Evolutionary conservation across 495 filamentous ascomycete genomes (phyloP), one percentile per base, ranked within the genome.

Genomic region (Penicillium robsamsonii): DNA sequence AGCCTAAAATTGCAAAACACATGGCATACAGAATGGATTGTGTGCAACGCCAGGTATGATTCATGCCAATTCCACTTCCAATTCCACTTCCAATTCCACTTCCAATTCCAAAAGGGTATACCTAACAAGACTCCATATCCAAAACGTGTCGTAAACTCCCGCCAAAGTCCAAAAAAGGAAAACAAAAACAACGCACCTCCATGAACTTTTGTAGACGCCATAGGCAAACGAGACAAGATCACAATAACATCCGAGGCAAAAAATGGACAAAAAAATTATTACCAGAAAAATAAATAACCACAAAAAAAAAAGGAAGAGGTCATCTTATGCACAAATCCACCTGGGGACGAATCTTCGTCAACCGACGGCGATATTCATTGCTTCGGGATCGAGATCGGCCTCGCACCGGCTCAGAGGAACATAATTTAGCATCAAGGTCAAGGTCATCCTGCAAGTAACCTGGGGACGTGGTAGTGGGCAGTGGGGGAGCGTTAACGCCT

Each of bases 301-400:
- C 43, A 50, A 47, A 52, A 18, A 37, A 53, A 38, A 55, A 58
- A 67, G 25, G 53, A 24, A 43, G 49, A 58, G 48, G 52, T 53
- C 44, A 43, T 59, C 45, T 60, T 61, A 51, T 66, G 61, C 47
- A 67, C 41, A 40, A 13, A 46, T 59, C 62, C 33, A 38, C 18
- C 24, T 52, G 58, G 43, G 59, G 59, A 42, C 52, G 57, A 13
- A 60, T 41, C 33, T 67, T 68, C 17, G 63, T 58, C 46, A 69
- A 58, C 55, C 50, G 66, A 27, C 60, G 51, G 30, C 61, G 61
- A 20, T 56, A 60, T n/a, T 67, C 67, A 18, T 72, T 55, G 49
- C 60, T 72, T 15, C 71, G 69, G 44, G 59, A 71, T 33, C 70
- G 64, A 46, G 68, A 46, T 11, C 72, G 64, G 15, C 71, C 72